These are phyloP conservation scores for Ocimum tenuiflorum DNA, from an alignment of 257 asterid species.

Conservation along the genomic window DNA sequence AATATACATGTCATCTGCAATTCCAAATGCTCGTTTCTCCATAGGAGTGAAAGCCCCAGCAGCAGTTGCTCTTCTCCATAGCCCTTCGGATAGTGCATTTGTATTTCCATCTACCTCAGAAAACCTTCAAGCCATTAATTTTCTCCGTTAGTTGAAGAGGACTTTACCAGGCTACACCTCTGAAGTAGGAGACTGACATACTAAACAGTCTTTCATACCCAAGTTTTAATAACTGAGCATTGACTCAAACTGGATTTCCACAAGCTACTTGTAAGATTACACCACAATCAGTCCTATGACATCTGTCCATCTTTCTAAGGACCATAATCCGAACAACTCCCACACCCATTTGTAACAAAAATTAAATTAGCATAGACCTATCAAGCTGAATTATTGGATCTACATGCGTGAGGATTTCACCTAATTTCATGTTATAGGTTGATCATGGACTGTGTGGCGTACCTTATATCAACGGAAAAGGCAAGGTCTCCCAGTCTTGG, in stretches of 20 bases:
- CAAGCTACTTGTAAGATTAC: background rate
- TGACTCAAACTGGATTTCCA: background rate
- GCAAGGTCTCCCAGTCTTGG: slow-evolving; percentile 97
- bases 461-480: slow-evolving; percentile 85
- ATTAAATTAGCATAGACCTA: background rate
- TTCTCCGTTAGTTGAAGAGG: slow-evolving; percentile 10
- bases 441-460: slow-evolving; percentile 12
- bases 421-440: background rate
- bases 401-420: background rate
- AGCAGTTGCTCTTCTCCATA: slow-evolving; percentile 78
- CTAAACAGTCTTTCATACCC: background rate
- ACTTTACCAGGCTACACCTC: background rate
- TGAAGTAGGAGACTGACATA: background rate
- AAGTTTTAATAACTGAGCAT: background rate
- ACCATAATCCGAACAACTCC: slow-evolving; percentile 4
- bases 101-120: slow-evolving; percentile 54
- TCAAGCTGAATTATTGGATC: background rate
- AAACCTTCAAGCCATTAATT: slow-evolving; percentile 37
- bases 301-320: background rate
- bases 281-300: background rate
- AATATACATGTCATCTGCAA: slow-evolving; percentile 88
- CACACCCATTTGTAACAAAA: background rate
- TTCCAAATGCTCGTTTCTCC: slow-evolving; percentile 81
- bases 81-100: slow-evolving; percentile 52
- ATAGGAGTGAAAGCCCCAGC: slow-evolving; percentile 73